A percentile compares a stretch with the other conserved stretches of the same genome.
Conservation (phyloP, 2,329 filamentous ascomycete species). For the Colletotrichum theobromicola region DNA sequence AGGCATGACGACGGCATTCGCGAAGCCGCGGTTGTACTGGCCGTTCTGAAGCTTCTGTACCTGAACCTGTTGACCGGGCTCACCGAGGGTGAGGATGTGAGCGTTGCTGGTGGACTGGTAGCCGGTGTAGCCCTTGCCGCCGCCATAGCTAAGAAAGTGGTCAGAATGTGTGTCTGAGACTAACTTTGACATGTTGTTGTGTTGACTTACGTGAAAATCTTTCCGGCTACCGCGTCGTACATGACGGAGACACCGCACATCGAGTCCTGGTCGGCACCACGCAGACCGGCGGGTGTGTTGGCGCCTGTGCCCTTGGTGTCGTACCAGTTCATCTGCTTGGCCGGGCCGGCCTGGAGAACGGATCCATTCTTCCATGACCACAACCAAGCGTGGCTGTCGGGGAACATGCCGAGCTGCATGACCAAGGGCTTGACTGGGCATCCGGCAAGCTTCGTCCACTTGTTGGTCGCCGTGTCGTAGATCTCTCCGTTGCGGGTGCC, state of each 20-base stretch:
- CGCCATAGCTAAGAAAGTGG: slow-evolving; percentile 40
- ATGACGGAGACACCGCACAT: slow-evolving; percentile 63
- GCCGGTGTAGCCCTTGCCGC: slow-evolving; percentile 48
- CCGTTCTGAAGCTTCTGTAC: not conserved
- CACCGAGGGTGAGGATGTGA: slow-evolving; percentile 53
- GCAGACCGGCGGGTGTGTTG: slow-evolving; percentile 44
- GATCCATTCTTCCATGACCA: slow-evolving; percentile 47
- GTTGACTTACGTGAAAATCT: slow-evolving; percentile 49
- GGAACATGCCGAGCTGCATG: slow-evolving; percentile 55
- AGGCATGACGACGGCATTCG: slow-evolving; percentile 50
- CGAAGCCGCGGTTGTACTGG: slow-evolving; percentile 43
- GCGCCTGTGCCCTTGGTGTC: slow-evolving; percentile 46
- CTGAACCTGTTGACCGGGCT: slow-evolving; percentile 20
- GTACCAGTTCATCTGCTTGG: slow-evolving; percentile 62
- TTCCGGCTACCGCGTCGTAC: slow-evolving; percentile 63
- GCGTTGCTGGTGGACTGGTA: slow-evolving; percentile 46
- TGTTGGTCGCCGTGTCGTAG: slow-evolving; percentile 47
- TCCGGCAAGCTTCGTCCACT: slow-evolving; percentile 50
- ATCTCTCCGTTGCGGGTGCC: slow-evolving; percentile 60
- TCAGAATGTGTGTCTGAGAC: not conserved
- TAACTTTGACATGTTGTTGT: fast-evolving
- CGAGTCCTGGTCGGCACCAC: slow-evolving; percentile 46
- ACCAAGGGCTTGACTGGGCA: slow-evolving; percentile 53
- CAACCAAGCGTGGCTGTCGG: slow-evolving; percentile 35
- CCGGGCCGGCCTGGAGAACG: slow-evolving; percentile 61